Conservation (phyloP, 352 stramenopile species). For the Pythium folliculosum region DNA sequence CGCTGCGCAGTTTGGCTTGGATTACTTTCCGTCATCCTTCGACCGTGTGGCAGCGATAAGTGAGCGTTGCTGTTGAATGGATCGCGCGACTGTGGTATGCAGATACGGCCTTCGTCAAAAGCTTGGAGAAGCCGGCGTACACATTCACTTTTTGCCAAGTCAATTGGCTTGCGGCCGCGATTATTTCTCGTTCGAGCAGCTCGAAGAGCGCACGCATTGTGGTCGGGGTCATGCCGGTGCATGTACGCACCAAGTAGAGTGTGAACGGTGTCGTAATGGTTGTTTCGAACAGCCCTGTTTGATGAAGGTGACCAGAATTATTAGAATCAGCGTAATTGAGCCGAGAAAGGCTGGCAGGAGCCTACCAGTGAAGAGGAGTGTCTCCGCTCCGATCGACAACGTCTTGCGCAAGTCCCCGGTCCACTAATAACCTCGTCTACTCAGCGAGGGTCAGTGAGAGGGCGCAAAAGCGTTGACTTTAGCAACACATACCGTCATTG, state of each 20-base stretch:
- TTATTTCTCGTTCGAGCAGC: slow-evolving; percentile 48
- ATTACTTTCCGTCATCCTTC: background rate
- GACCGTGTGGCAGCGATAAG: background rate
- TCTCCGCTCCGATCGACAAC: slow-evolving; percentile 52
- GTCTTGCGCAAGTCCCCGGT: slow-evolving; percentile 43
- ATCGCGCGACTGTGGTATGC: slow-evolving; percentile 21
- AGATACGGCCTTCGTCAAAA: slow-evolving; percentile 49
- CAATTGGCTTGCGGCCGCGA: slow-evolving; percentile 43
- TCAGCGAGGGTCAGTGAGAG: background rate
- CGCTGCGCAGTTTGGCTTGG: background rate
- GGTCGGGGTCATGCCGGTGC: slow-evolving; percentile 31
- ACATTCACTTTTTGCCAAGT: slow-evolving; percentile 47
- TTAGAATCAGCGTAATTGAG: too few relatives aligned
- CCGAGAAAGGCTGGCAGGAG: too few relatives aligned
- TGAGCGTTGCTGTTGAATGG: background rate
- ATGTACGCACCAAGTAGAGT: slow-evolving; percentile 48
- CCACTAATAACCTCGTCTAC: slow-evolving; percentile 53
- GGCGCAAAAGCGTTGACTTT: background rate
- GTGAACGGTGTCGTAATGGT: slow-evolving; percentile 59
- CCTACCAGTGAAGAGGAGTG: slow-evolving; percentile 67
- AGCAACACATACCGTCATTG: slow-evolving; percentile 40
- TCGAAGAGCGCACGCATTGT: slow-evolving; percentile 34
- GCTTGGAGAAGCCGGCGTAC: slow-evolving; percentile 45
- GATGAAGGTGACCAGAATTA: too few relatives aligned
- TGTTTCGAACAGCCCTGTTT: slow-evolving; percentile 59